Evolutionary conservation across 2,329 filamentous ascomycete species (phyloP), one percentile per base, ranked within the genome.

Genomic region (Aspergillus novoparasiticus): DNA sequence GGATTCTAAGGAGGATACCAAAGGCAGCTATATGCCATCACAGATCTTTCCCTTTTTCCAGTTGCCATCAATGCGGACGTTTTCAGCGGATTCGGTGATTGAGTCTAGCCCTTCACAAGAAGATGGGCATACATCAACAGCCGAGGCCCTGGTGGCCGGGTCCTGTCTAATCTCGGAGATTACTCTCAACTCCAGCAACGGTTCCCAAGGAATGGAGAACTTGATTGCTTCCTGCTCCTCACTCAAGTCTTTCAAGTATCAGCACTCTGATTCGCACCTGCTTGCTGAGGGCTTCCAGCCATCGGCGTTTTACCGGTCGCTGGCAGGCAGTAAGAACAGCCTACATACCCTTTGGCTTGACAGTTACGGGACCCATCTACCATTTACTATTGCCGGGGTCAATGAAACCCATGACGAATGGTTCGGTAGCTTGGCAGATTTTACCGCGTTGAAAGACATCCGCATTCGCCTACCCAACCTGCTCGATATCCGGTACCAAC

Each of bases 391-490:
- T n/a, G 58, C 62, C 16, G 72, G 73, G 1, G 57, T 70, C 3
- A 75, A 75, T 57, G 68, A 75, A 57, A 68, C 69, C 1, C 69
- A 73, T 45, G 73, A 75, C 32, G 71, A 74, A 58, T 75, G 72
- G 71, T 73, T 75, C 26, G 73, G 73, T 1, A 66, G 72, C 0
- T 60, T 75, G 23, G 64, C 61, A 19, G 73, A 73, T 14, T 75
- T 75, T 51, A 66, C 64, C 11, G 68, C 62, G 9, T 63, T 75
- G 41, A 67, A 67, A 32, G 70, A 75, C 21, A 23, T 75, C 6
- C 73, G 73, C n/a, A 71, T 75, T 36, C 72, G 73, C 12, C 65
- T 75, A 4, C 64, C 70, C n/a, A 75, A 75, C 57, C 69, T 75
- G 9, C 64, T 75, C 3, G 72, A 75, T 39, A 64, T 75, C 12